These are phyloP conservation scores for Aquanectria penicillioides DNA, from an alignment of 2,329 filamentous ascomycete genomes.

Conservation along the genomic window DNA sequence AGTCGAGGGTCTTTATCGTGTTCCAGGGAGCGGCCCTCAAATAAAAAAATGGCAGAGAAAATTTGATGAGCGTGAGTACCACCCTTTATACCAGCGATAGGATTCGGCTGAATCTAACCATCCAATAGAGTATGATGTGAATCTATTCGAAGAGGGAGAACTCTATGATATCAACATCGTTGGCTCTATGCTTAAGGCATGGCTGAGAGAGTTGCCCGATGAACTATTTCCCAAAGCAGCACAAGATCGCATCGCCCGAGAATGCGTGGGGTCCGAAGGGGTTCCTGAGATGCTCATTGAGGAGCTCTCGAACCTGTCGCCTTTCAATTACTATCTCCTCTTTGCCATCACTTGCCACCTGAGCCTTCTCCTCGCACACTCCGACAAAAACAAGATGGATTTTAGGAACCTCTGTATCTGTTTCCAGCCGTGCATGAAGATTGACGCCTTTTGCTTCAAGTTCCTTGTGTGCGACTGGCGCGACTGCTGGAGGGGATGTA, in stretches of 20 bases:
- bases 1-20: constrained; percentile 91
- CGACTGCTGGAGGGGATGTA: constrained; percentile 96
- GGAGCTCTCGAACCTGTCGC: constrained; percentile 91
- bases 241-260: constrained; percentile 81
- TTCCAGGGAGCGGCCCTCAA: constrained; percentile 89
- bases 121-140: constrained; percentile 79
- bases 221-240: constrained; percentile 89
- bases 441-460: constrained; percentile 94
- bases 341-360: constrained; percentile 98
- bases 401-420: constrained; percentile 96
- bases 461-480: constrained; percentile 96
- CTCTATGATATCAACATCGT: constrained; percentile 97
- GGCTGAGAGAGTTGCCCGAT: constrained; percentile 93
- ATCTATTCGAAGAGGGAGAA: constrained; percentile 86
- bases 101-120: constrained; percentile 11
- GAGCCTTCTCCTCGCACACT: constrained; percentile 88
- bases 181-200: constrained; percentile 94
- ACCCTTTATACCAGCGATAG: background rate
- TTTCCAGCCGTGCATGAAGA: constrained; percentile 96
- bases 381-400: constrained; percentile 98
- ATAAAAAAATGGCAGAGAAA: constrained; percentile 93
- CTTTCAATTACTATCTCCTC: constrained; percentile 96
- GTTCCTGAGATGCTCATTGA: constrained; percentile 90
- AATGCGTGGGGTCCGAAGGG: constrained; percentile 80
- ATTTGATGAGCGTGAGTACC: constrained; percentile 81